Evolutionary conservation across 2,329 filamentous ascomycete species (phyloP).

Genomic region (Hortaea sp.): DNA sequence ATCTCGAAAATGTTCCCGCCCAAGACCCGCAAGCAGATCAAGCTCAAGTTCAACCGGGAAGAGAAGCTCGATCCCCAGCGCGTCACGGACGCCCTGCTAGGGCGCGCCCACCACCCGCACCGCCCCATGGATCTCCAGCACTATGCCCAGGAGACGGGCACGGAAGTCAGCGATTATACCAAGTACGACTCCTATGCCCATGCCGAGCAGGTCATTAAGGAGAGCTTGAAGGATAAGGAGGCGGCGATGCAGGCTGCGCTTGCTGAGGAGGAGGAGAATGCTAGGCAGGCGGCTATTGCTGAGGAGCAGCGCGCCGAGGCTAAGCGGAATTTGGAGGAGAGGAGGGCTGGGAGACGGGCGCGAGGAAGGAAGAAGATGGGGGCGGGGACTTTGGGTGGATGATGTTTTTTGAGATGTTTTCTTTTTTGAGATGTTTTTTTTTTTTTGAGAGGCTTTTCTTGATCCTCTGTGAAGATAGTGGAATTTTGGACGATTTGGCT

Average conservation of each 20-base stretch:
- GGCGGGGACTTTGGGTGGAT: conserved; percentile 3
- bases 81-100: conserved; percentile 53
- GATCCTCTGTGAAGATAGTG: neutral
- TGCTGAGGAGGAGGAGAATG: conserved; percentile 26
- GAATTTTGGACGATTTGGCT: too few species aligned
- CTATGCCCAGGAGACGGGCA: conserved; percentile 30
- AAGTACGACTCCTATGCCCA: conserved; percentile 24
- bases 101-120: conserved; percentile 27
- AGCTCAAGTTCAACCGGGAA: conserved; percentile 74
- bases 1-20: conserved; percentile 66
- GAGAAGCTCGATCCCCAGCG: conserved; percentile 56
- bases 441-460: neutral
- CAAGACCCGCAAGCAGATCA: conserved; percentile 63
- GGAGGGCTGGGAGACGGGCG: conserved; percentile 22
- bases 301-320: conserved; percentile 23
- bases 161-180: conserved; percentile 28
- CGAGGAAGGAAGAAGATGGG: conserved; percentile 2
- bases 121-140: conserved; percentile 27
- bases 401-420: neutral
- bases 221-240: conserved; percentile 20
- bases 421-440: neutral
- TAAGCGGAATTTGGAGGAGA: conserved; percentile 15
- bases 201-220: conserved; percentile 24
- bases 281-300: conserved; percentile 21
- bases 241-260: conserved; percentile 25